These are phyloP conservation scores for Candida glaebosa DNA, from an alignment of 805 yeast genomes.

Conservation along the genomic window DNA sequence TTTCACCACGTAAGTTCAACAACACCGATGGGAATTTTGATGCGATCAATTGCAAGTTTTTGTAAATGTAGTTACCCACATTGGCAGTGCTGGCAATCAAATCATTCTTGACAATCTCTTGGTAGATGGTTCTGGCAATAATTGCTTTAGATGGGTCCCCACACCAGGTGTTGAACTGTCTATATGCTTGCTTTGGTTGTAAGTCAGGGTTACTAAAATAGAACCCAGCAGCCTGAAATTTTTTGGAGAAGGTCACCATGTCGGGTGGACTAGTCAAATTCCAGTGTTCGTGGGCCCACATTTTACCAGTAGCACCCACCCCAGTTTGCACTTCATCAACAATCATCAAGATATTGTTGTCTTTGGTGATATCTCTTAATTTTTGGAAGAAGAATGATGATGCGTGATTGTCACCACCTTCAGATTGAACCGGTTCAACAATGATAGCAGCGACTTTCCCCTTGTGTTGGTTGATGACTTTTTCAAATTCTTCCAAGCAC, in stretches of 20 bases:
- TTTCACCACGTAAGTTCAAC: constrained; percentile 57
- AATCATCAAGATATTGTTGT: constrained; percentile 56
- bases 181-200: constrained; percentile 58
- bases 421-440: constrained; percentile 65
- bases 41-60: constrained; percentile 36
- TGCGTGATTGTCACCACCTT: constrained; percentile 77
- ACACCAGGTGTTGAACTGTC: constrained; percentile 79
- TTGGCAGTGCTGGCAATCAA: constrained; percentile 46
- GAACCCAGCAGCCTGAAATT: constrained; percentile 72
- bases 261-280: constrained; percentile 61
- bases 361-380: constrained; percentile 55
- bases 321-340: constrained; percentile 76
- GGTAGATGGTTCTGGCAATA: constrained; percentile 57
- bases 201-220: constrained; percentile 57
- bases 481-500: constrained; percentile 45
- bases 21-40: constrained; percentile 39
- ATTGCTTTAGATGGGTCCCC: constrained; percentile 71
- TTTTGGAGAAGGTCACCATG: constrained; percentile 68
- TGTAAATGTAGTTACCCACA: constrained; percentile 54
- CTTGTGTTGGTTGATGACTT: constrained; percentile 24
- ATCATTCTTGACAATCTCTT: constrained; percentile 49
- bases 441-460: constrained; percentile 51
- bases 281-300: constrained; percentile 75
- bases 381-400: constrained; percentile 59
- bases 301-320: constrained; percentile 67